Evolutionary conservation across 2,329 filamentous ascomycete species (phyloP).

Genomic region (Aspergillus sclerotialis): DNA sequence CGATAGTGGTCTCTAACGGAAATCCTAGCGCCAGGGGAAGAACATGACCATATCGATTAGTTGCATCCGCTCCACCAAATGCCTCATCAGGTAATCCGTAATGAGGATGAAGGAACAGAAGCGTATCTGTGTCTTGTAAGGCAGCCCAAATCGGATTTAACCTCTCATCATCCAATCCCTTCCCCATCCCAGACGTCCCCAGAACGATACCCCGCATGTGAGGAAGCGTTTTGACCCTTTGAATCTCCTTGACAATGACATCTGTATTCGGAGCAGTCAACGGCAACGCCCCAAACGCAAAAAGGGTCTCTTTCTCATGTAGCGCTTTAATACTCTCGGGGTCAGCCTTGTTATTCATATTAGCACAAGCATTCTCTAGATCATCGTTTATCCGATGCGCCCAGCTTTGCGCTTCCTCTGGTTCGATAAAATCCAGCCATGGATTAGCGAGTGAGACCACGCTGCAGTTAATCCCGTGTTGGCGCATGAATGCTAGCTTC

Average conservation of each 20-base stretch:
- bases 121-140: constrained; percentile 56
- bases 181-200: constrained; percentile 73
- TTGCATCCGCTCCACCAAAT: constrained; percentile 67
- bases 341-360: constrained; percentile 24
- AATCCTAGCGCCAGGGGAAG: constrained; percentile 80
- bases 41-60: constrained; percentile 74
- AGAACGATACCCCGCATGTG: constrained; percentile 81
- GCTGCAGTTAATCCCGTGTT: constrained; percentile 71
- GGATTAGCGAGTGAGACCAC: constrained; percentile 88
- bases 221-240: constrained; percentile 53
- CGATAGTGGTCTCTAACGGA: constrained; percentile 87
- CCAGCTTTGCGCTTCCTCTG: constrained; percentile 54
- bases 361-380: constrained; percentile 63
- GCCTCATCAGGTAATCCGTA: constrained; percentile 78
- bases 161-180: constrained; percentile 69
- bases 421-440: constrained; percentile 77
- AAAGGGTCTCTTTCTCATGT: constrained; percentile 59
- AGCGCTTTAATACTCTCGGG: constrained; percentile 11
- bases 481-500: constrained; percentile 84
- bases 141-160: constrained; percentile 67
- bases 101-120: constrained; percentile 84
- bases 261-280: constrained; percentile 59
- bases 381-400: constrained; percentile 69
- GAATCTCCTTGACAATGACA: constrained; percentile 57
- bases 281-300: constrained; percentile 76